phyloP scores from a whole-genome alignment of 1,139 yeast species.

The Suhomyces guaymorum region DNA sequence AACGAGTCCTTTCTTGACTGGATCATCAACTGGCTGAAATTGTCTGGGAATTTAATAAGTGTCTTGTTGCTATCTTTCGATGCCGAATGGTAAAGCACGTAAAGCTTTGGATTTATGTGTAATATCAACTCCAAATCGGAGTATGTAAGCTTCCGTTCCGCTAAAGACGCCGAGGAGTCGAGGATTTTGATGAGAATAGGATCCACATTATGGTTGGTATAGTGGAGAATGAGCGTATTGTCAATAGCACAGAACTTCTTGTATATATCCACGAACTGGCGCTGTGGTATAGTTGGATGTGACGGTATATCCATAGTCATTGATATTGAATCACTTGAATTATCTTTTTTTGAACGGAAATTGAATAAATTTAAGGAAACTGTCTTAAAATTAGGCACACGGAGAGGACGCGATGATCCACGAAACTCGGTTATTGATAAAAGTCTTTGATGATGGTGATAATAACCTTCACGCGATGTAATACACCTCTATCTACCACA shows the following conservation, averaged over 20 bases:
- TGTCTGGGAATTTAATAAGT: constrained; percentile 14
- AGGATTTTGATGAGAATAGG: constrained; percentile 24
- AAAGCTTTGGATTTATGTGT: constrained; percentile 18
- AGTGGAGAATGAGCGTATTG: constrained; percentile 26
- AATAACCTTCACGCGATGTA: no score
- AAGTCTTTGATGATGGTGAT: no score
- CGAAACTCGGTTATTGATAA: no score
- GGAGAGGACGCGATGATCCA: no score
- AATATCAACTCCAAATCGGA: constrained; percentile 21
- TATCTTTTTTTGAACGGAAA: no score
- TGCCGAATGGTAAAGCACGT: constrained; percentile 16
- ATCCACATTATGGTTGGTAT: constrained; percentile 27
- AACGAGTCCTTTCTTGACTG: constrained; percentile 12
- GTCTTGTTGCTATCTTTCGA: constrained; percentile 7
- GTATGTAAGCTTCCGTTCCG: constrained; percentile 19
- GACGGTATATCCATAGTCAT: constrained; percentile 1
- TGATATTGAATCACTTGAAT: no score
- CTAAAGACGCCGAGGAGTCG: constrained; percentile 23
- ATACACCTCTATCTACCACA: no score
- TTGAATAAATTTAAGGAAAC: no score
- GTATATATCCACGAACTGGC: constrained; percentile 8
- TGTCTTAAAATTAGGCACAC: no score
- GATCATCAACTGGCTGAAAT: constrained; percentile 8
- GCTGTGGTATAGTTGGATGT: constrained; percentile 10
- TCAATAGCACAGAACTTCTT: constrained; percentile 26